A percentile compares a stretch with the other conserved stretches of the same genome.
Evolutionary conservation across 2,329 filamentous ascomycete species (phyloP).

Genomic region (Xylogone sp.): DNA sequence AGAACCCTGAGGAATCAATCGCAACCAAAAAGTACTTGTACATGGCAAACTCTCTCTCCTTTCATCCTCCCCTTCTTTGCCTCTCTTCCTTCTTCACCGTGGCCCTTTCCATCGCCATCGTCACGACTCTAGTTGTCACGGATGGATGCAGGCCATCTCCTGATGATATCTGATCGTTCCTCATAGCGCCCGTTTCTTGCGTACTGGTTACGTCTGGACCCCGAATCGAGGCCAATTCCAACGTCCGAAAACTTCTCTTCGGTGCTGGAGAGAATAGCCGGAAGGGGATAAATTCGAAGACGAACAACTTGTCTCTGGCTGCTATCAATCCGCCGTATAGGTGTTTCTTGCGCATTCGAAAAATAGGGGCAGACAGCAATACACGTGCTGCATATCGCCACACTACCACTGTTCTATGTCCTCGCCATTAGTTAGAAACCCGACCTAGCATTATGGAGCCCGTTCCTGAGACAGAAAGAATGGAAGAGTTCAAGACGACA

Average conservation of each 20-base stretch:
- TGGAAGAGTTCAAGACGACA: constrained; percentile 61
- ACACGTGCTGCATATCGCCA: no score
- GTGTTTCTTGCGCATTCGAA: no score
- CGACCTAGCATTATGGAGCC: constrained; percentile 52
- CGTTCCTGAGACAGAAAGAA: constrained; percentile 64
- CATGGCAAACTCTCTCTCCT: background rate
- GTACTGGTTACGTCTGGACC: constrained; percentile 14
- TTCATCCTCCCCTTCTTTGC: background rate
- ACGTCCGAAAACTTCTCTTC: background rate
- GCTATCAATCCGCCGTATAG: background rate
- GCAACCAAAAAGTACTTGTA: no score
- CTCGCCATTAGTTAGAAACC: constrained; percentile 1
- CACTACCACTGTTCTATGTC: constrained; percentile 1
- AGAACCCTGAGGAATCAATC: no score
- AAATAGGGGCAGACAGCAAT: no score
- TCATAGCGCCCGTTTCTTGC: constrained; percentile 6
- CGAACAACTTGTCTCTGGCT: background rate
- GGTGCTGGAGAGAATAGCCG: background rate
- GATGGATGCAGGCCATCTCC: constrained; percentile 11
- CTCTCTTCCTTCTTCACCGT: background rate
- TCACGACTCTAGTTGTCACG: constrained; percentile 1
- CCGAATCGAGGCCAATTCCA: background rate
- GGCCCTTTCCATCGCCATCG: background rate
- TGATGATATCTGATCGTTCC: constrained; percentile 9
- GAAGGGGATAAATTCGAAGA: background rate